These are phyloP conservation scores for Elongisporangium senticosum DNA, from an alignment of 352 stramenopile species.

Conservation along the genomic window DNA sequence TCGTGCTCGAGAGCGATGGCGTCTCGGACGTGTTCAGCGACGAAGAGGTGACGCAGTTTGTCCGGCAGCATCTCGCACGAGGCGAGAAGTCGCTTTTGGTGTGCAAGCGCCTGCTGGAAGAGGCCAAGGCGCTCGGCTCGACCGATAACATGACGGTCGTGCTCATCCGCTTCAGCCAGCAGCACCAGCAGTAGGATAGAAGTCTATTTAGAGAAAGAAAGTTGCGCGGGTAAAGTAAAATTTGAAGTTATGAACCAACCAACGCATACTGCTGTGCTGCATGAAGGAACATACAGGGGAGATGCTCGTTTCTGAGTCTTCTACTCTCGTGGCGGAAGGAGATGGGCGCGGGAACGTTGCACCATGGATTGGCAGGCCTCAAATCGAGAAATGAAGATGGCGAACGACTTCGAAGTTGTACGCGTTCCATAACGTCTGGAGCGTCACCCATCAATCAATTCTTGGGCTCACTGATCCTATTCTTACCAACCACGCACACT, in stretches of 20 bases:
- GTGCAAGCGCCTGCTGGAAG: slow-evolving; percentile 59
- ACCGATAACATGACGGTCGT: slow-evolving; percentile 84
- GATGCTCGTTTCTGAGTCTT: neutral
- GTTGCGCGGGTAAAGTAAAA: neutral
- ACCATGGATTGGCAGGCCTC: neutral
- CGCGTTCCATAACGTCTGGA: too few relatives aligned
- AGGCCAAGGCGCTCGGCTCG: slow-evolving; percentile 57
- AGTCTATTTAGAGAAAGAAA: neutral
- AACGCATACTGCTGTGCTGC: too few relatives aligned
- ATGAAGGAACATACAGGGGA: neutral
- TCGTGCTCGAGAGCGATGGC: slow-evolving; percentile 77
- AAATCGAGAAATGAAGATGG: neutral
- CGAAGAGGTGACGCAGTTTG: slow-evolving; percentile 63
- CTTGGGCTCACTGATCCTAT: too few relatives aligned
- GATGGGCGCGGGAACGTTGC: neutral
- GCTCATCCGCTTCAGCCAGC: slow-evolving; percentile 60
- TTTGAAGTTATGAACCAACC: neutral
- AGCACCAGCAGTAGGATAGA: neutral
- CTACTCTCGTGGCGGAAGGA: neutral
- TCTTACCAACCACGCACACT: too few relatives aligned
- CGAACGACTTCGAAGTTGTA: too few relatives aligned
- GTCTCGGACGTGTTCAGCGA: slow-evolving; percentile 72
- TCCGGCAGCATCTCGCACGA: slow-evolving; percentile 30
- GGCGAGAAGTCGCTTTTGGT: slow-evolving; percentile 49
- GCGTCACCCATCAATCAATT: too few relatives aligned